Evolutionary conservation across 768 basidiomycete species (phyloP).

Genomic region (Mycena rosella): DNA sequence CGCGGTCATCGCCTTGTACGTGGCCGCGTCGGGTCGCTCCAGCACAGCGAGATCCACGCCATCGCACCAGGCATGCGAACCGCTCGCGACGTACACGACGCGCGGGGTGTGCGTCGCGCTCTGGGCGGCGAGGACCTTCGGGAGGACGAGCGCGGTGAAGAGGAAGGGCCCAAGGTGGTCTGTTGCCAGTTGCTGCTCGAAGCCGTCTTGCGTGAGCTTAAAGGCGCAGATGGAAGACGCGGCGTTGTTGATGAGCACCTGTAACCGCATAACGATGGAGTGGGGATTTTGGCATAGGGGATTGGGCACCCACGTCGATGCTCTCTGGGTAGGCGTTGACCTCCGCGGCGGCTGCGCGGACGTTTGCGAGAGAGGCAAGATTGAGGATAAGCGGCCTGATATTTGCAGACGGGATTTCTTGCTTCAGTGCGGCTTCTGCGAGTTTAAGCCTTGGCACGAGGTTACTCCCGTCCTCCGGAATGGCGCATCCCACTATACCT

Average conservation of each 20-base stretch:
- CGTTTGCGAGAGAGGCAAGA: slow-evolving; percentile 22
- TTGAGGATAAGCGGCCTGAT: too few relatives aligned
- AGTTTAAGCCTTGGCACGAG: slow-evolving; percentile 22
- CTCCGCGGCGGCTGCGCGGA: slow-evolving; percentile 31
- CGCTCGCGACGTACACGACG: slow-evolving; percentile 28
- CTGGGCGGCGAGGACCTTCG: slow-evolving; percentile 12
- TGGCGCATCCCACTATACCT: slow-evolving; percentile 19
- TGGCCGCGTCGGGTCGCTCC: slow-evolving; percentile 17
- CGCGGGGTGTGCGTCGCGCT: slow-evolving; percentile 17
- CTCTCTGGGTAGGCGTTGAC: slow-evolving; percentile 33
- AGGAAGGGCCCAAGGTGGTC: slow-evolving; percentile 34
- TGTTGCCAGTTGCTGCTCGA: slow-evolving; percentile 27
- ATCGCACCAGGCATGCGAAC: slow-evolving; percentile 20
- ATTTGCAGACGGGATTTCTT: slow-evolving; percentile 27
- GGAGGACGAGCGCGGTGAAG: slow-evolving; percentile 29
- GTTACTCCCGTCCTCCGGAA: too few relatives aligned
- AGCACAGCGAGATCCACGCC: slow-evolving; percentile 19
- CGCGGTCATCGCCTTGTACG: slow-evolving; percentile 11
- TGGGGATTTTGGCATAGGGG: too few relatives aligned
- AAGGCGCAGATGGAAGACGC: slow-evolving; percentile 18
- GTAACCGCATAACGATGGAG: too few relatives aligned
- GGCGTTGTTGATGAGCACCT: slow-evolving; percentile 36
- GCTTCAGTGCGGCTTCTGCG: slow-evolving; percentile 21
- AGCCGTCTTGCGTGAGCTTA: slow-evolving; percentile 19
- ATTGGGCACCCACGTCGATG: slow-evolving; percentile 17